A percentile compares a stretch with the other conserved stretches of the same genome.
Evolutionary conservation across 1,284 basidiomycete species (phyloP).

Genomic region (Rhodotorula sp.): DNA sequence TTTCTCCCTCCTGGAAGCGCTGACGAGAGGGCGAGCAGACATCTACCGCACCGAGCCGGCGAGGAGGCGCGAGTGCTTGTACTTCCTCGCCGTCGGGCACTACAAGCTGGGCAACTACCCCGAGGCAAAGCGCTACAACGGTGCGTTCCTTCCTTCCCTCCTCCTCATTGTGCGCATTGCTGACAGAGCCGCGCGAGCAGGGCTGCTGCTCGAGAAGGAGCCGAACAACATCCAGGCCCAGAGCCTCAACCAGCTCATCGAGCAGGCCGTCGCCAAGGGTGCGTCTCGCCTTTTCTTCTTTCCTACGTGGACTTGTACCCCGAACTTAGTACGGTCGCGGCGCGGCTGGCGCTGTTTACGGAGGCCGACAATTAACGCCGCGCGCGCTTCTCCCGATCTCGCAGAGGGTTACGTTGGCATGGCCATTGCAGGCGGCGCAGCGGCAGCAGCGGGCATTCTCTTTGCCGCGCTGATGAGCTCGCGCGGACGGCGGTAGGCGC

Average conservation of each 20-base stretch:
- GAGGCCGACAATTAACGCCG: no score
- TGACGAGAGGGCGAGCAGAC: slow-evolving; percentile 61
- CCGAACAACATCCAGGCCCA: slow-evolving; percentile 92
- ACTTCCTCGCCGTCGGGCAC: slow-evolving; percentile 94
- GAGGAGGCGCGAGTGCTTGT: slow-evolving; percentile 90
- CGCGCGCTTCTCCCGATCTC: background rate
- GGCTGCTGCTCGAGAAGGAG: slow-evolving; percentile 85
- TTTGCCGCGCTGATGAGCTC: slow-evolving; percentile 65
- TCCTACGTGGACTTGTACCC: no score
- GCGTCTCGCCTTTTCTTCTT: no score
- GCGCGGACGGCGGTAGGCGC: slow-evolving; percentile 17
- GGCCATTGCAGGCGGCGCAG: slow-evolving; percentile 87
- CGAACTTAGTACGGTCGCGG: no score
- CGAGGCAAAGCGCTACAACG: slow-evolving; percentile 90
- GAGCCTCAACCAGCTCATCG: slow-evolving; percentile 80
- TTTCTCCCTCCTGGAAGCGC: no score
- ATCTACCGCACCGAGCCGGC: slow-evolving; percentile 87
- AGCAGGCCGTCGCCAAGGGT: slow-evolving; percentile 84
- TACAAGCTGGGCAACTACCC: slow-evolving; percentile 97
- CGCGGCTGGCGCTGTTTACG: no score
- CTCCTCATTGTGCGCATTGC: no score
- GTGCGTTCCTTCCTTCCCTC: slow-evolving; percentile 56
- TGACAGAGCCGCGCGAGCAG: slow-evolving; percentile 55
- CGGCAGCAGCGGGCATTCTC: slow-evolving; percentile 79
- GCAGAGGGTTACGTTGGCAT: slow-evolving; percentile 88